Evolutionary conservation across 441 rosid species (phyloP).

Genomic region (Erysimum cheiri): DNA sequence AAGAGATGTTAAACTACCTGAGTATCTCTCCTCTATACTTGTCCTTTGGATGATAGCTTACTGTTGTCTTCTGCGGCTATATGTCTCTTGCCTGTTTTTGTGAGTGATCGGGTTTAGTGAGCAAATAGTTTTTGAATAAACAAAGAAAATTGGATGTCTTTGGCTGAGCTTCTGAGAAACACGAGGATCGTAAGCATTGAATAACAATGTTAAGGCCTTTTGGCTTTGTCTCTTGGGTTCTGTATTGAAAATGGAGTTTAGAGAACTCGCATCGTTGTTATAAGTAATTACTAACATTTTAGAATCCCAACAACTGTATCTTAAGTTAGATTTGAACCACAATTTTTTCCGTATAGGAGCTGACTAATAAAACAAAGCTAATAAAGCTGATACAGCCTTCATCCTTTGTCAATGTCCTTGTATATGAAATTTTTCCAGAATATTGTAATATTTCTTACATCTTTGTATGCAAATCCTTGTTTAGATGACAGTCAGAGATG

Average conservation of each 20-base stretch:
- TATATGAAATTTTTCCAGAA: neutral
- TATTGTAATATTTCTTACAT: slow-evolving; percentile 10
- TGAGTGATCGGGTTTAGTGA: neutral
- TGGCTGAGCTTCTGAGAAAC: slow-evolving; percentile 10
- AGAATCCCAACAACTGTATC: neutral
- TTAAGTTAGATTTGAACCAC: neutral
- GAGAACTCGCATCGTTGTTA: neutral
- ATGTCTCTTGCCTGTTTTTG: neutral
- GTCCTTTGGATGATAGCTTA: slow-evolving; percentile 15
- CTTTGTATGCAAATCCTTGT: slow-evolving; percentile 9
- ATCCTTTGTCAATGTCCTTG: slow-evolving; percentile 6
- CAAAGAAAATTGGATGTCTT: neutral
- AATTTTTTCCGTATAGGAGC: neutral
- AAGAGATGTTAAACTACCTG: neutral
- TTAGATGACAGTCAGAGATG: slow-evolving; percentile 54
- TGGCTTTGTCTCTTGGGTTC: slow-evolving; percentile 2
- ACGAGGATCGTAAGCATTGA: neutral
- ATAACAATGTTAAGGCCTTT: neutral
- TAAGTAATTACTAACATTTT: neutral
- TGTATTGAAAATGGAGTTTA: neutral
- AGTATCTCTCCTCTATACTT: neutral
- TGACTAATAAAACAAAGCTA: neutral
- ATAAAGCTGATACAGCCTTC: neutral
- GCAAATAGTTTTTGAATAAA: neutral
- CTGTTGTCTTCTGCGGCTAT: neutral